Conservation (phyloP, 495 filamentous ascomycete genomes). For the Penicillium argentinense region DNA sequence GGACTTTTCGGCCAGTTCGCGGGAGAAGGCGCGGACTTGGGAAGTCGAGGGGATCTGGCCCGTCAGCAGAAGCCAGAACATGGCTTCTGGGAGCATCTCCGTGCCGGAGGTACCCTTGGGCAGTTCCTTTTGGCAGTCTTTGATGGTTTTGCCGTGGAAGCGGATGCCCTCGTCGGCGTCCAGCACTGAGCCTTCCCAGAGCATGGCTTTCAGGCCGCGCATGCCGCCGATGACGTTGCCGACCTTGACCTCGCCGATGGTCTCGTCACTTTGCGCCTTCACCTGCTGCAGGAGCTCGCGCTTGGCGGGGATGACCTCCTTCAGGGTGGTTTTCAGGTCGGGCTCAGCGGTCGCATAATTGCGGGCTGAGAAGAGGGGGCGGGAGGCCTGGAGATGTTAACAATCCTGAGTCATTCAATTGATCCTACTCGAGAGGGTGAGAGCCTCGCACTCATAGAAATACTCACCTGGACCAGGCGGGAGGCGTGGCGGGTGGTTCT, state of each 20-base stretch:
- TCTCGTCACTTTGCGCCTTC: slow-evolving; percentile 79
- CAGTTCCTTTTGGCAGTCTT: slow-evolving; percentile 91
- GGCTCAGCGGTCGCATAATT: slow-evolving; percentile 67
- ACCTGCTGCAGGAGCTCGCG: slow-evolving; percentile 88
- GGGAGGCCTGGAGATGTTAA: slow-evolving; percentile 19
- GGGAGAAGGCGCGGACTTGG: slow-evolving; percentile 79
- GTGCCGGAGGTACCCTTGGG: slow-evolving; percentile 91
- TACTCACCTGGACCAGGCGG: slow-evolving; percentile 38
- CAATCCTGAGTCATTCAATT: no score
- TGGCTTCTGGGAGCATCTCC: slow-evolving; percentile 98
- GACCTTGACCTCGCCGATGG: slow-evolving; percentile 90
- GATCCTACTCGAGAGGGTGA: no score
- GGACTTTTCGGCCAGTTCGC: slow-evolving; percentile 84
- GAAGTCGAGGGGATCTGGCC: slow-evolving; percentile 81
- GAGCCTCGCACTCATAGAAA: no score
- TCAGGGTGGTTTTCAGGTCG: slow-evolving; percentile 83
- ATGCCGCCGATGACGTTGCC: slow-evolving; percentile 93
- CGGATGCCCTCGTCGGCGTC: slow-evolving; percentile 97
- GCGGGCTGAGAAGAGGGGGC: slow-evolving; percentile 30
- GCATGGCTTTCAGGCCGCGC: slow-evolving; percentile 95
- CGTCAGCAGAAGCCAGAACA: slow-evolving; percentile 99
- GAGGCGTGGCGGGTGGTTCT: slow-evolving; percentile 42
- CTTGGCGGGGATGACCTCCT: slow-evolving; percentile 83
- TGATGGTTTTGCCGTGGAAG: slow-evolving; percentile 97
- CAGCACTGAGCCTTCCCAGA: slow-evolving; percentile 98